phyloP scores from a whole-genome alignment of 2,329 filamentous ascomycete species.

The Stemphylium beticola region DNA sequence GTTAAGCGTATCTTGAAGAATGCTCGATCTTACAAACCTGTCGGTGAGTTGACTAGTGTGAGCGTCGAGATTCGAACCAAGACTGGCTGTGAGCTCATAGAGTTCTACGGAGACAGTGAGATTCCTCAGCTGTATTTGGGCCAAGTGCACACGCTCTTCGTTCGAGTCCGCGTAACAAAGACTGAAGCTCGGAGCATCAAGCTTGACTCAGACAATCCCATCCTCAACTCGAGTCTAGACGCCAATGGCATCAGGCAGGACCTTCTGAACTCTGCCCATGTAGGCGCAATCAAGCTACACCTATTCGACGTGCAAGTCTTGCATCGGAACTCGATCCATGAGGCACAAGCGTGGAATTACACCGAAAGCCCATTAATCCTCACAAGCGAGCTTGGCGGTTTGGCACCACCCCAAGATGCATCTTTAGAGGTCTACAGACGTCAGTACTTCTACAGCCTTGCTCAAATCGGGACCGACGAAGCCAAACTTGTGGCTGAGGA shows the following conservation, averaged over 20 bases:
- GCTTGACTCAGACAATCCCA: constrained; percentile 25
- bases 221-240: constrained; percentile 31
- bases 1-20: constrained; percentile 36
- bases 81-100: constrained; percentile 35
- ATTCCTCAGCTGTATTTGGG: constrained; percentile 32
- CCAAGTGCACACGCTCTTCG: constrained; percentile 34
- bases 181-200: constrained; percentile 23
- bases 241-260: constrained; percentile 30
- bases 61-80: constrained; percentile 29
- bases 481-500: constrained; percentile 17
- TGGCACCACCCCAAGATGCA: constrained; percentile 24
- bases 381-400: constrained; percentile 28
- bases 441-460: constrained; percentile 25
- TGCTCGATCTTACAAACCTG: constrained; percentile 30
- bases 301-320: constrained; percentile 35
- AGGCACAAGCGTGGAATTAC: constrained; percentile 30
- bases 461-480: constrained; percentile 7
- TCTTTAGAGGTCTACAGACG: constrained; percentile 33
- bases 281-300: constrained; percentile 31
- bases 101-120: constrained; percentile 21
- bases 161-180: constrained; percentile 25
- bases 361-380: constrained; percentile 31
- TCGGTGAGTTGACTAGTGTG: constrained; percentile 29
- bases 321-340: constrained; percentile 29
- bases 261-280: constrained; percentile 20